phyloP scores from a whole-genome alignment of 208 protist species.

The Trypanosoma cruzi region DNA sequence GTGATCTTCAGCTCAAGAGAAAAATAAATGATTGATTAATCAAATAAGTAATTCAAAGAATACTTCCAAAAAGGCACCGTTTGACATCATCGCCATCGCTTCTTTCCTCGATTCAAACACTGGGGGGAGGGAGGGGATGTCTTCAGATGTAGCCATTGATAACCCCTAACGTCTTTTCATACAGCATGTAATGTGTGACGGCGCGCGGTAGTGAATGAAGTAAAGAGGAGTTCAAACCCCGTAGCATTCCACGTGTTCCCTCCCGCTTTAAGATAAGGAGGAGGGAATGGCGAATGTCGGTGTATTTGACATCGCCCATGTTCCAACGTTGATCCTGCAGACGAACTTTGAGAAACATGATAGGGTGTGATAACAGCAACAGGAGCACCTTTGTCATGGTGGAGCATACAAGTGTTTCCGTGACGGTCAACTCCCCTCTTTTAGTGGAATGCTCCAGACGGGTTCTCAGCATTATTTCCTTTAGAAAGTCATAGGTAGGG shows the following conservation, averaged over 20 bases:
- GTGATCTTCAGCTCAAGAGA: too few relatives aligned
- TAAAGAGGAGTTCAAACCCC: slow-evolving; percentile 69
- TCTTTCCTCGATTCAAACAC: too few relatives aligned
- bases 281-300: slow-evolving; percentile 45
- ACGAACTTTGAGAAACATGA: slow-evolving; percentile 72
- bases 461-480: slow-evolving; percentile 48
- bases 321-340: slow-evolving; percentile 82
- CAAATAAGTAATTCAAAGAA: too few relatives aligned
- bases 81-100: too few relatives aligned
- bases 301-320: slow-evolving; percentile 61
- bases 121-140: background rate
- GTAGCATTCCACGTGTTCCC: slow-evolving; percentile 65
- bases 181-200: slow-evolving; percentile 73
- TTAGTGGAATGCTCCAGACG: background rate
- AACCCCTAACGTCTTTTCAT: slow-evolving; percentile 69
- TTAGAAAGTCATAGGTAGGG: slow-evolving; percentile 85
- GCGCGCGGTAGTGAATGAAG: slow-evolving; percentile 78
- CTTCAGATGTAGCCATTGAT: slow-evolving; percentile 24
- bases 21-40: too few relatives aligned
- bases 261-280: slow-evolving; percentile 59
- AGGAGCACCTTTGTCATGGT: slow-evolving; percentile 64
- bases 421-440: slow-evolving; percentile 43
- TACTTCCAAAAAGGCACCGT: too few relatives aligned
- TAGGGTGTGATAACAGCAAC: slow-evolving; percentile 71
- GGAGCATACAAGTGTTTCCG: slow-evolving; percentile 80